Conservation (phyloP, 1,284 basidiomycete species). For the Puccinia polysora region DNA sequence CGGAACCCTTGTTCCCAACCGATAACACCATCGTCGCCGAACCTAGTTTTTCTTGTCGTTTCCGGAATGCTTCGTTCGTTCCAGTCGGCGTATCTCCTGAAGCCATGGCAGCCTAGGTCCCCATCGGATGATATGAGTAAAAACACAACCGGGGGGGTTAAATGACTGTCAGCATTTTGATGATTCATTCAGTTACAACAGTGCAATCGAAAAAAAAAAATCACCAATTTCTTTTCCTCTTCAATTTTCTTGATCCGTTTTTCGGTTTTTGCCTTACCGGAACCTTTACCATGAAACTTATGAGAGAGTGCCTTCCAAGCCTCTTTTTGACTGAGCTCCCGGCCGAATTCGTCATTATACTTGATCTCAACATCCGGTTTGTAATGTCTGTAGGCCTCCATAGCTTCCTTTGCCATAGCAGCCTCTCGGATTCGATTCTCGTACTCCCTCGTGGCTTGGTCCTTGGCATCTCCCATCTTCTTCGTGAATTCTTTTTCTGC, state of each 20-base stretch:
- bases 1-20: conserved; percentile 42
- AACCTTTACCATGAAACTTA: conserved; percentile 44
- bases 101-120: conserved; percentile 41
- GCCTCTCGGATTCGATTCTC: conserved; percentile 87
- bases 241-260: conserved; percentile 41
- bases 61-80: conserved; percentile 41
- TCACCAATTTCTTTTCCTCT: conserved; percentile 37
- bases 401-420: conserved; percentile 74
- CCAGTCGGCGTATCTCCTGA: conserved; percentile 42
- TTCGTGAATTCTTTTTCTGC: conserved; percentile 61
- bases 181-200: neutral
- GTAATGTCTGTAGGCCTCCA: conserved; percentile 85
- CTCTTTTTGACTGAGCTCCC: conserved; percentile 81
- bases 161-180: neutral
- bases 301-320: conserved; percentile 52
- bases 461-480: conserved; percentile 57
- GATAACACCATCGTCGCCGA: conserved; percentile 42
- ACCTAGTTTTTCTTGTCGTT: conserved; percentile 40
- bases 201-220: neutral
- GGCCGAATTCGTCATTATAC: conserved; percentile 95
- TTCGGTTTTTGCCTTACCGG: conserved; percentile 40
- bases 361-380: conserved; percentile 94
- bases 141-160: neutral
- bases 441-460: conserved; percentile 89
- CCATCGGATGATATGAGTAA: neutral